These are phyloP conservation scores for Termitomyces sp. DNA, from an alignment of 768 basidiomycete species.

Conservation along the genomic window DNA sequence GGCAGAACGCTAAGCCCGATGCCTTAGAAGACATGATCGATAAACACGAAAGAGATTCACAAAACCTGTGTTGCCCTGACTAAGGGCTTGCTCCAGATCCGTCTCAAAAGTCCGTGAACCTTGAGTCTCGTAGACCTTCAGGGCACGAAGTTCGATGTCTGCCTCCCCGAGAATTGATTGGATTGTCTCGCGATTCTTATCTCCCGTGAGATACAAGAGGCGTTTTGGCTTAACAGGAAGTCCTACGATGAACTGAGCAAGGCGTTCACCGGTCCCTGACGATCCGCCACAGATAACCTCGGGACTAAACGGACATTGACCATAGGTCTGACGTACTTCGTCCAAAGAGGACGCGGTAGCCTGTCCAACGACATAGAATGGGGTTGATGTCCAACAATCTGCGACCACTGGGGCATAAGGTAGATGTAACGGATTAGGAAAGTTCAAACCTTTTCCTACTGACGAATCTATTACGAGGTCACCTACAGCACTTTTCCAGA, in stretches of 20 bases:
- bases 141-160: conserved; percentile 35
- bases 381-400: conserved; percentile 48
- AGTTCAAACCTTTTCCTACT: conserved; percentile 9
- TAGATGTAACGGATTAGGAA: not conserved
- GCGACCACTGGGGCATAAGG: conserved; percentile 4
- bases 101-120: conserved; percentile 45
- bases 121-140: conserved; percentile 70
- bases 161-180: conserved; percentile 40
- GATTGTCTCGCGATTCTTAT: conserved; percentile 78
- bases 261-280: conserved; percentile 62
- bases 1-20: conserved; percentile 10
- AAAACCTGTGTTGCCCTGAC: conserved; percentile 17
- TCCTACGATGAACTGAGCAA: conserved; percentile 57
- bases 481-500: conserved; percentile 48
- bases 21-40: conserved; percentile 1
- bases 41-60: not conserved
- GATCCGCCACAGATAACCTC: conserved; percentile 35
- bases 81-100: conserved; percentile 31
- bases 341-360: conserved; percentile 48
- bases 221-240: conserved; percentile 21
- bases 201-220: conserved; percentile 77
- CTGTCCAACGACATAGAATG: conserved; percentile 78
- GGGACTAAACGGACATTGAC: conserved; percentile 19
- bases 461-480: conserved; percentile 8
- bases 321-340: conserved; percentile 23